Base-by-base conservation (phyloP, 495 filamentous ascomycete species). In the Talaromyces trachyspermus region DNA sequence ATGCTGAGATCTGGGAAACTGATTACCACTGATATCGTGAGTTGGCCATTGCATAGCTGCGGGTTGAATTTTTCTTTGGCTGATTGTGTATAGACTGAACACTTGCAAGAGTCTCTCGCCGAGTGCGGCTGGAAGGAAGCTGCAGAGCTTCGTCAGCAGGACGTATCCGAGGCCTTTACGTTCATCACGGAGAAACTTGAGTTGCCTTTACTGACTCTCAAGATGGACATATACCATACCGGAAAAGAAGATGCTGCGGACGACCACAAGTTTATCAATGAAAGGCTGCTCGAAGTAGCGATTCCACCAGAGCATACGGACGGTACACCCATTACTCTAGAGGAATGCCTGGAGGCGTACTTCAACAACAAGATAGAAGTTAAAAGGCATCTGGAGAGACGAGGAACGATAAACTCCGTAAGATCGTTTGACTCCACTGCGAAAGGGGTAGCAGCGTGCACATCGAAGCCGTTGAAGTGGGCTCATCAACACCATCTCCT, bases 301-400 rank as follows among this genome's bases (percentile, higher is more conserved):
- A 81, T 95, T 18, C 87, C 88, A 3, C 68, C 78, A 0, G 70
- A 70, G 41, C 71, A 74, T 17, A 63, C 71, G 7, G 77, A 84
- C 37, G 83, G 81, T 5, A 74, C 76, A 22, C 70, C 70, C 0
- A 73, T 95, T 24, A 85, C 81, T 8, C 66, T 98, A 36, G 92
- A 98, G 59, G 85, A 89, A 48, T 95, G 91, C 56, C 68, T 98
- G 27, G 91, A 96, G 55, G 69, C 82, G 27, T 96, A 95, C 62
- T 98, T 98, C 71, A 95, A 95, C 64, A 94, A 91, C 53, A 76
- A 79, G 43, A 86, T 98, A 43, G 92, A 96, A 60, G 89, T 98
- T 7, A 86, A 82, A 50, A 76, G 92, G 24, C 80, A 90, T 58
- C 72, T 94, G 52, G 83, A 80, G 42, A 65, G 81, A 37, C 72